Base-by-base conservation (phyloP, 176 grass and related monocot species). In the Triticum urartu region DNA sequence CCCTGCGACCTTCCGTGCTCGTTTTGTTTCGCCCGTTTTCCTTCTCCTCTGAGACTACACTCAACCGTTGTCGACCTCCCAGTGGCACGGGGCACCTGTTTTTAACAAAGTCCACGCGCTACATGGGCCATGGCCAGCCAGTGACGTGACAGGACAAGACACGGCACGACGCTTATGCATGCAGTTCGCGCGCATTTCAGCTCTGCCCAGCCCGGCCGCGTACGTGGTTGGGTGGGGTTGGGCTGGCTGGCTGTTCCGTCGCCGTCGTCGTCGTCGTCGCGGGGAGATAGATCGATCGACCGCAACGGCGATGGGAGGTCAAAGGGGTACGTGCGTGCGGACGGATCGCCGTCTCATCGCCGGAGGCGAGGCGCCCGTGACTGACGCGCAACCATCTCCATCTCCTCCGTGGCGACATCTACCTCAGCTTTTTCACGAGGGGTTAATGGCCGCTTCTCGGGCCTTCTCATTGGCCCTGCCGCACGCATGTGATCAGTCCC, bases 281-380 rank as follows among this genome's bases (percentile, higher is more conserved):
- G 64, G 84, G 11, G 60, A 5, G 60, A 11, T 67, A 5, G 60
- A 11, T 67, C 9, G 68, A 40, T 39, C 86, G 89, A 66, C 7
- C 79, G 79, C 40, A 62, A 58, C 77, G 68, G 88, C 68, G 12
- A 35, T 13, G 82, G 30, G n/a, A 40, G 71, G 64, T 25, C 81
- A 60, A 81, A 81, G n/a, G 75, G 86, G 82, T 48, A 21, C 42
- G 24, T 48, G 13, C 40, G 43, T 72, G 86, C 71, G 78, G 78
- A 59, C 3, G 18, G 18, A 88, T 85, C 82, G 64, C 78, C 85
- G 78, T 91, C 89, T 39, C 85, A 48, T 64, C 14, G 86, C 7
- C 82, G 7, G 0, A 2, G 70, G 86, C 90, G 47, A 91, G 90
- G 78, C 77, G 61, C 28, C 90, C 90, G 90, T 91, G 90, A 91